Conservation (phyloP, 1,139 yeast species). For the Sugiyamaella novakii region DNA sequence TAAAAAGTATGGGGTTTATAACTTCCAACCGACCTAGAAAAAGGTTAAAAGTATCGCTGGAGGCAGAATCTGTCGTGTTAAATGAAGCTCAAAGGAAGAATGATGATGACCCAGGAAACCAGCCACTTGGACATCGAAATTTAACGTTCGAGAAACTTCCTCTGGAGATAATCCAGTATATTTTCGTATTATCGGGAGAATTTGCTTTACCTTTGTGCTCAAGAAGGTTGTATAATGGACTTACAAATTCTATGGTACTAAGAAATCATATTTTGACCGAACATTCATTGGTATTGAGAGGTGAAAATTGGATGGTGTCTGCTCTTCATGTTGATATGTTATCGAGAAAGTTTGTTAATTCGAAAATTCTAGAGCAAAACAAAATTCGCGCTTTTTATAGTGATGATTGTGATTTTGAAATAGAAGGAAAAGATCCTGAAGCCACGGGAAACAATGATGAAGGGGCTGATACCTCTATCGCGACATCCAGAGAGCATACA, state of each 20-base stretch:
- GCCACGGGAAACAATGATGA: no score
- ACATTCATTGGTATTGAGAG: neutral
- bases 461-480: no score
- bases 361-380: neutral
- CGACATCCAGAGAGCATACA: neutral
- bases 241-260: neutral
- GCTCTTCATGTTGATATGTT: slow-evolving; percentile 10
- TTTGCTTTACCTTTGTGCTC: slow-evolving; percentile 11
- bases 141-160: slow-evolving; percentile 13
- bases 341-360: slow-evolving; percentile 6
- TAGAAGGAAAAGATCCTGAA: neutral
- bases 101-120: neutral
- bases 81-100: neutral
- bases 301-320: neutral
- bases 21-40: slow-evolving; percentile 9
- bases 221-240: slow-evolving; percentile 1
- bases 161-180: slow-evolving; percentile 15
- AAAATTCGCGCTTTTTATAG: slow-evolving; percentile 8
- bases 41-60: neutral
- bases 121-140: neutral
- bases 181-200: slow-evolving; percentile 12
- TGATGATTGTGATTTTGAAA: neutral
- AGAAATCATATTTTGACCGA: slow-evolving; percentile 7
- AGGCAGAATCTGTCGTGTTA: neutral
- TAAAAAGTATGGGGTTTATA: slow-evolving; percentile 11